Percentiles rank a stretch among this genome's conserved stretches.
These are phyloP conservation scores for Sphagnum fallax DNA, from an alignment of 228 moss, liverwort and hornwort species.

Conservation along the genomic window DNA sequence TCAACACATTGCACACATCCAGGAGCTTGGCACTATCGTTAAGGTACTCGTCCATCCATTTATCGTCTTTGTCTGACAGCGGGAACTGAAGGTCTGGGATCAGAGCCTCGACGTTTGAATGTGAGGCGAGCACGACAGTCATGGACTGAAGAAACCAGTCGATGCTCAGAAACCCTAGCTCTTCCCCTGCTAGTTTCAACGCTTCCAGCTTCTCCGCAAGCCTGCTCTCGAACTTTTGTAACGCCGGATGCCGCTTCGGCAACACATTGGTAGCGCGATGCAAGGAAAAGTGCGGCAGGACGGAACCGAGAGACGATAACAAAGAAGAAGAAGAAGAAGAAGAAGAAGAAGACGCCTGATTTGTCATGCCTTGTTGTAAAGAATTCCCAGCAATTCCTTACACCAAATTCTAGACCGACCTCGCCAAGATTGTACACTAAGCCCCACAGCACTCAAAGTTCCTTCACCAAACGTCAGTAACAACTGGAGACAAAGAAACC, in stretches of 20 bases:
- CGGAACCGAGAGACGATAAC: conserved; percentile 19
- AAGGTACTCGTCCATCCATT: conserved; percentile 39
- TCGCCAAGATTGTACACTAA: too few relatives aligned
- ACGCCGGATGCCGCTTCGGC: conserved; percentile 20
- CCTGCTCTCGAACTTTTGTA: conserved; percentile 27
- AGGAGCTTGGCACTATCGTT: conserved; percentile 43
- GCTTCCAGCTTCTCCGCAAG: conserved; percentile 23
- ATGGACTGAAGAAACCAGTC: conserved; percentile 28
- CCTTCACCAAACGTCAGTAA: too few relatives aligned
- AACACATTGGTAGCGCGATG: conserved; percentile 7
- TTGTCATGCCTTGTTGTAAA: conserved; percentile 6
- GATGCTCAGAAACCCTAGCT: conserved; percentile 24
- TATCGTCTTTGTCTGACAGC: conserved; percentile 22
- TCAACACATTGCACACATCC: conserved; percentile 37
- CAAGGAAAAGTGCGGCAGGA: conserved; percentile 18
- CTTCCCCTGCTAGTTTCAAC: conserved; percentile 29
- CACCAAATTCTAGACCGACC: too few relatives aligned
- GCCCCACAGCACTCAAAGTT: too few relatives aligned
- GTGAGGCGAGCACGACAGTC: conserved; percentile 26
- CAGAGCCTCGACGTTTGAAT: conserved; percentile 25
- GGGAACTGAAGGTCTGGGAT: conserved; percentile 30
- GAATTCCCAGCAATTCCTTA: too few relatives aligned
- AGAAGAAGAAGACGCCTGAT: conserved; percentile 21
- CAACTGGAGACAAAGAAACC: too few relatives aligned
- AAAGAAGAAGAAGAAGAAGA: conserved; percentile 12